Evolutionary conservation across 2,329 filamentous ascomycete species (phyloP), one percentile per base, ranked within the genome.

Genomic region (Fusarium xyrophilum): DNA sequence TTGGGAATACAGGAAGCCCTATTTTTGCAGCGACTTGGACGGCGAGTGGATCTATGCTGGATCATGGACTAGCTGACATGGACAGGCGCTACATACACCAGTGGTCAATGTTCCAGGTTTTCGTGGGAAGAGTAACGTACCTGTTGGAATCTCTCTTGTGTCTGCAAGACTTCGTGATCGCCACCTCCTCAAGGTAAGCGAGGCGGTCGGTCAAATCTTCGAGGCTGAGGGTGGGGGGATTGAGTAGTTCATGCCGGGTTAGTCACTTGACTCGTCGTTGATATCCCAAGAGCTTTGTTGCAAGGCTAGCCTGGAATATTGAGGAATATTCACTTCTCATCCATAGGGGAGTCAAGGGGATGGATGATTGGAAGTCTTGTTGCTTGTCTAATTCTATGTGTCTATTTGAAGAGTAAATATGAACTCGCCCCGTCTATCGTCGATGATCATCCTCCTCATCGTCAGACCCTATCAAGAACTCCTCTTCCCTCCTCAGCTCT

Each of bases 31-130:
- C 74, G 17, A 81, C 82, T 1, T 86, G 85, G 85, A 86, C 85
- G 27, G 84, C 86, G 59, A 75, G 82, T 68, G 79, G 13, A 1
- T 6, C 13, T 13, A 74, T 80, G 5, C 85, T 84, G 4, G 4
- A 14, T 2, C 2, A 6, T 10, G 15, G 21, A 7, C 2, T 7
- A 25, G 23, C 38, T 56, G 2, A 51, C 5, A 2, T 3, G 2
- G 4, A 2, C 12, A 81, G 78, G 79, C 78, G 7, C 75, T 91
- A 13, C 88, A 91, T 63, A 84, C 82, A 2, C 89, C 89, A 0
- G 86, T 87, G 0, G 76, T 90, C 17, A 90, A 90, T 59, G 74
- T 91, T 0, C 87, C 88, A 0, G 88, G 88, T 0, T 90, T 91
- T 63, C 74, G 79, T n/a, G 87, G 89, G 6, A 54, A 56, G 2